Evolutionary conservation across 2,329 filamentous ascomycete species (phyloP).

Genomic region (Claviceps paspali): DNA sequence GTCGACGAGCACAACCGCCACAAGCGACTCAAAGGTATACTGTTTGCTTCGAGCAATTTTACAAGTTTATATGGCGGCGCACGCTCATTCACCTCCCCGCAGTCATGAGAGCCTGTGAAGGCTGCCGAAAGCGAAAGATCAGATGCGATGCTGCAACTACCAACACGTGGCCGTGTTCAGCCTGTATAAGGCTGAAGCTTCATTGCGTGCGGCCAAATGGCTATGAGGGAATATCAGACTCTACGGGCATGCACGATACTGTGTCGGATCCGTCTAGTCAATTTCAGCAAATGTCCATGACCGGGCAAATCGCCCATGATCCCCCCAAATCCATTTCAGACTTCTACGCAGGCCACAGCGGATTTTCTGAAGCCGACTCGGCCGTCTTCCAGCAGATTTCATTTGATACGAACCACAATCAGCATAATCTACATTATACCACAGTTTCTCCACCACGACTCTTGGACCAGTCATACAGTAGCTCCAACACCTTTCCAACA

Average conservation of each 20-base stretch:
- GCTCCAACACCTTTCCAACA: constrained; percentile 37
- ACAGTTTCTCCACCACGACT: constrained; percentile 34
- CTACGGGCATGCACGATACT: constrained; percentile 18
- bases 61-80: not conserved
- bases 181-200: constrained; percentile 81
- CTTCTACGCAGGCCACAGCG: constrained; percentile 33
- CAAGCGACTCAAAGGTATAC: constrained; percentile 82
- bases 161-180: constrained; percentile 93
- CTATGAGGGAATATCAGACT: constrained; percentile 36
- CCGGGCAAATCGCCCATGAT: constrained; percentile 25
- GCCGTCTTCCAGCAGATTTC: constrained; percentile 30
- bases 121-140: constrained; percentile 88
- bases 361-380: constrained; percentile 30
- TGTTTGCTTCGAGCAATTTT: not conserved
- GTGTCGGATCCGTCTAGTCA: constrained; percentile 17
- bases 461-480: constrained; percentile 35
- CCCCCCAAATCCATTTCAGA: constrained; percentile 23
- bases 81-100: not conserved
- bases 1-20: constrained; percentile 98
- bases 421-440: constrained; percentile 37
- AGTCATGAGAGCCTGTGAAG: constrained; percentile 97
- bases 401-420: constrained; percentile 29
- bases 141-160: constrained; percentile 96
- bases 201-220: constrained; percentile 84
- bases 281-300: constrained; percentile 36